Conservation (phyloP, 2,329 filamentous ascomycete species). For the Emmonsiellopsis sp. region DNA sequence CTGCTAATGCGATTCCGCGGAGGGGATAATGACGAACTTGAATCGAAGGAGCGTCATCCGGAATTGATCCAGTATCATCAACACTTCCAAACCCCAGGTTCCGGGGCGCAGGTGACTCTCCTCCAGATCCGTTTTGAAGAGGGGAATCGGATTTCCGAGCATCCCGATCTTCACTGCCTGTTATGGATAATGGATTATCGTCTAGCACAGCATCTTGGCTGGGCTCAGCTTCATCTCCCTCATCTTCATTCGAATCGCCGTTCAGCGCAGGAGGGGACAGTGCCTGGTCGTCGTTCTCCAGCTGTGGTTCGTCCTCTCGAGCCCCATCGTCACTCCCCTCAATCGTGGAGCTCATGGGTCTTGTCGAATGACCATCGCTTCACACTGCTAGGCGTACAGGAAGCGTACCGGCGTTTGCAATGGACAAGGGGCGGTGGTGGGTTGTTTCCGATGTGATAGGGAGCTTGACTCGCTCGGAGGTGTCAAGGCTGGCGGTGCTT, state of each 20-base stretch:
- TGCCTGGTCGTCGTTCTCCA: slow-evolving; percentile 31
- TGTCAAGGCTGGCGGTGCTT: not conserved
- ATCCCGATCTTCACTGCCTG: slow-evolving; percentile 16
- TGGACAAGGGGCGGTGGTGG: not conserved
- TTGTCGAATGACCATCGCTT: slow-evolving; percentile 45
- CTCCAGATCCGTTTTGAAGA: slow-evolving; percentile 6
- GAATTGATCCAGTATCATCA: slow-evolving; percentile 63
- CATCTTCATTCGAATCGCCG: slow-evolving; percentile 4
- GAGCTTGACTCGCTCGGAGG: not conserved
- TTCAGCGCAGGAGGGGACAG: not conserved
- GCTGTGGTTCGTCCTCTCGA: slow-evolving; percentile 44
- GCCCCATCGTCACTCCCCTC: slow-evolving; percentile 53
- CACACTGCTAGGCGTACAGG: slow-evolving; percentile 10
- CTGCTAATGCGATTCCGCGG: slow-evolving; percentile 37
- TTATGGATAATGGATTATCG: slow-evolving; percentile 20
- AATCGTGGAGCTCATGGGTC: slow-evolving; percentile 61
- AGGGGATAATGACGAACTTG: slow-evolving; percentile 56
- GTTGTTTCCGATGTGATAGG: not conserved
- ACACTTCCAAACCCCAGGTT: slow-evolving; percentile 30
- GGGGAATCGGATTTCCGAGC: not conserved
- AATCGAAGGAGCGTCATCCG: slow-evolving; percentile 75
- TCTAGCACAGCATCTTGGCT: slow-evolving; percentile 9
- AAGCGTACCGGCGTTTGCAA: not conserved
- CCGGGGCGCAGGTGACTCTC: slow-evolving; percentile 17
- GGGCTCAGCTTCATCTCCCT: slow-evolving; percentile 9